These are phyloP conservation scores for Rutstroemia sydowiana DNA, from an alignment of 2,329 filamentous ascomycete genomes.

Conservation along the genomic window DNA sequence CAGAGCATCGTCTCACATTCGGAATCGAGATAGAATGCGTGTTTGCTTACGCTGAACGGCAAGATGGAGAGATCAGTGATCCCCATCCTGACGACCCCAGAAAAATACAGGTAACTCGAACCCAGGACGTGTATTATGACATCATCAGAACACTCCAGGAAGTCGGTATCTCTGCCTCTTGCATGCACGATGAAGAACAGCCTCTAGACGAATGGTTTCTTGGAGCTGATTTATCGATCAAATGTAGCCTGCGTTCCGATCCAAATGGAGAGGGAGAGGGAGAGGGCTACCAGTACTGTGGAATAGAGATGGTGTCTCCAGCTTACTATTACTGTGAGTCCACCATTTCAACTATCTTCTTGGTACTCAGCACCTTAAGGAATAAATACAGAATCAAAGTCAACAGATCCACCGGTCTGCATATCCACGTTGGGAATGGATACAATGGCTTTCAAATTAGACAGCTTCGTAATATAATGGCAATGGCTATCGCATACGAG, in stretches of 20 bases:
- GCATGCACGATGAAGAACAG: too few species aligned
- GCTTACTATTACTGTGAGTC: neutral
- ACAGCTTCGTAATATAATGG: constrained; percentile 25
- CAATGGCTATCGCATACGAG: constrained; percentile 25
- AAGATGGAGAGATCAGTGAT: neutral
- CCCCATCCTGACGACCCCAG: neutral
- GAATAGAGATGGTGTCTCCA: neutral
- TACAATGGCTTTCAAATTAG: constrained; percentile 16
- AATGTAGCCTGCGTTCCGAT: neutral
- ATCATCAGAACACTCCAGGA: neutral
- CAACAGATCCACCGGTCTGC: constrained; percentile 24
- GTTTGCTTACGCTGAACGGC: neutral
- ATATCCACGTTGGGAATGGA: constrained; percentile 30
- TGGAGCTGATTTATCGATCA: neutral
- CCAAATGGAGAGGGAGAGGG: too few species aligned
- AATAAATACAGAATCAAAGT: constrained; percentile 16
- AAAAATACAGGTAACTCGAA: neutral
- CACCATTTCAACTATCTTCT: neutral
- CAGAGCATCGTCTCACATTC: neutral
- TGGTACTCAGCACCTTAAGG: constrained; percentile 10
- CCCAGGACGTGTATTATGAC: neutral
- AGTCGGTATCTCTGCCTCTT: neutral
- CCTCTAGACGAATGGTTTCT: neutral
- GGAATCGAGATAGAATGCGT: neutral
- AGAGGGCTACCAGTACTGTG: neutral